Evolutionary conservation across 148 eudicot species (phyloP), one percentile per base, ranked within the genome.

Genomic region (Rhododendron ovatum): DNA sequence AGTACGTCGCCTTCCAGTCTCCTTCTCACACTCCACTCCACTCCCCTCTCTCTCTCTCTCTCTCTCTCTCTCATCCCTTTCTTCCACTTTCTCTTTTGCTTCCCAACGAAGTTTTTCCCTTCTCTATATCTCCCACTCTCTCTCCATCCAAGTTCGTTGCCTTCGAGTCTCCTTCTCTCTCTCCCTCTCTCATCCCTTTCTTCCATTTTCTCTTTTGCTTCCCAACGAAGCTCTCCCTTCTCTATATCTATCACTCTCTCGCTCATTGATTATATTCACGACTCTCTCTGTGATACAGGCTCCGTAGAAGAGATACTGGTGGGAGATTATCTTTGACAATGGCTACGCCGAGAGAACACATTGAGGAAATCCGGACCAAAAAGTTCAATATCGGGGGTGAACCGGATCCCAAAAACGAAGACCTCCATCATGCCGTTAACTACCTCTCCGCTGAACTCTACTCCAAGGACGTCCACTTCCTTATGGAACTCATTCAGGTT

Each of bases 401-500:
- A 6, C 85, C 86, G 7, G 89, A 91, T 80, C 90, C 92, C 0
- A 77, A 91, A 2, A 89, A 92, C 2, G 89, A 83, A 45, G 63
- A 87, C 24, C 87, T 93, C 4, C 89, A 91, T 24, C 90, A 89
- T 85, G 93, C 94, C 1, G 94, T 94, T 13, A 91, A 88, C 37
- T 86, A 92, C 33, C 90, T 94, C 24, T 94, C 98, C 74, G 92
- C 91, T 45, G 95, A 92, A 77, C 90, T 94, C 5, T 93, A 93
- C 81, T 86, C 95, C 35, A 92, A 92, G 11, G 95, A 93, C 88
- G 91, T 91, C 18, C 95, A 93, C 65, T 93, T 93, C 41, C 86
- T 93, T 3, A 93, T 93, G 95, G 95, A 93, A 85, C 88, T 94
- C 33, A 92, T 94, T 13, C 98, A 94, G 95, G 95, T 93, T 65